These are phyloP conservation scores for Gamarada debralockiae DNA, from an alignment of 495 filamentous ascomycete genomes.

Conservation along the genomic window DNA sequence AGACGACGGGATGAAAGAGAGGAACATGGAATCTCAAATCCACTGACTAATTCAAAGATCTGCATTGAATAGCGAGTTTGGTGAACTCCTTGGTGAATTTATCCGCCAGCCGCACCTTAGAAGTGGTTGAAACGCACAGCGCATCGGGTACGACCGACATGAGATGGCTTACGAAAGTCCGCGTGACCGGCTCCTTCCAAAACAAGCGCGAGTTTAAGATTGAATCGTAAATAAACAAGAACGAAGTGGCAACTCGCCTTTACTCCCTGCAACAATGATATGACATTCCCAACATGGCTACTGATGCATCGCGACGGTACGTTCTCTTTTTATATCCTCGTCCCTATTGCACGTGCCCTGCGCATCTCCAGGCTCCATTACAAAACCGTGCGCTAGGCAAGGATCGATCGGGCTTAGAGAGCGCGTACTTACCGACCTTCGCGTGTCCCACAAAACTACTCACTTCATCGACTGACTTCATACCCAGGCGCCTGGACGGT, in stretches of 20 bases:
- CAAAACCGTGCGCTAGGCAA: background rate
- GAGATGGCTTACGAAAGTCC: background rate
- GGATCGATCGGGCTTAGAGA: background rate
- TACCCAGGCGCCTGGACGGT: constrained; percentile 21
- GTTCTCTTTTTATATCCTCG: background rate
- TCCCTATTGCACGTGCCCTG: no score
- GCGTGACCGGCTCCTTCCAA: constrained; percentile 3
- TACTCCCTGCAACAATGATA: background rate
- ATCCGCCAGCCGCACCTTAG: no score
- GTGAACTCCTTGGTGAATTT: no score
- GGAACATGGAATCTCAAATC: no score
- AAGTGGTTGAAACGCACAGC: no score
- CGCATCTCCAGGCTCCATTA: background rate
- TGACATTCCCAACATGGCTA: background rate
- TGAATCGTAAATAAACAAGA: background rate
- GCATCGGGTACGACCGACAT: no score
- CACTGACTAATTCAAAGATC: no score
- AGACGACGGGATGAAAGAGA: no score
- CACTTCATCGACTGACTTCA: background rate
- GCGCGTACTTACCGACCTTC: background rate
- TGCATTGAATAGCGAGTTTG: no score
- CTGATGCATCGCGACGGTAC: constrained; percentile 8
- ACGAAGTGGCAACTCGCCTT: background rate
- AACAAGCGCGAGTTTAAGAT: constrained; percentile 12
- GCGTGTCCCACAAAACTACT: constrained; percentile 1